A percentile compares a stretch with the other conserved stretches of the same genome.
Conservation (phyloP, 208 protist species). For the Trypanosoma congolense region DNA sequence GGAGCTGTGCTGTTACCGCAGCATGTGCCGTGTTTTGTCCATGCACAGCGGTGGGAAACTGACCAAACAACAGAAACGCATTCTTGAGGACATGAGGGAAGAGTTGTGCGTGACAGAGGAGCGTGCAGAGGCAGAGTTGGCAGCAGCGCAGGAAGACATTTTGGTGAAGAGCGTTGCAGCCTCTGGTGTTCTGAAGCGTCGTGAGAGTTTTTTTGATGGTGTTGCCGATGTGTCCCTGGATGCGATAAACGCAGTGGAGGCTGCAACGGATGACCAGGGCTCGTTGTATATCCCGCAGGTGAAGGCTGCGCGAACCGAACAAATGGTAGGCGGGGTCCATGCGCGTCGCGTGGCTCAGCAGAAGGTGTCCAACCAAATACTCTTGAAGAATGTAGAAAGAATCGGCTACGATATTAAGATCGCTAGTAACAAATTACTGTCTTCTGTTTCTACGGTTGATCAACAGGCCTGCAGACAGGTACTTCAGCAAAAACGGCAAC, state of each 20-base stretch:
- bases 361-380: slow-evolving; percentile 10
- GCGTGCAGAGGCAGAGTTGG: slow-evolving; percentile 45
- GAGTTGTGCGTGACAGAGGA: slow-evolving; percentile 38
- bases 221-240: slow-evolving; percentile 67
- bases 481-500: slow-evolving; percentile 24
- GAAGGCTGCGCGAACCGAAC: slow-evolving; percentile 32
- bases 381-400: slow-evolving; percentile 31
- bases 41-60: slow-evolving; percentile 58
- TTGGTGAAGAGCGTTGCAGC: slow-evolving; percentile 42
- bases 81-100: slow-evolving; percentile 76
- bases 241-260: slow-evolving; percentile 8
- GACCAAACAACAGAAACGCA: slow-evolving; percentile 43
- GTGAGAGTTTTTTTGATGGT: slow-evolving; percentile 77
- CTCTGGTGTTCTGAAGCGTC: slow-evolving; percentile 48
- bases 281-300: slow-evolving; percentile 19
- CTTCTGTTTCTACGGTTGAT: slow-evolving; percentile 21
- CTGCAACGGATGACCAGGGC: slow-evolving; percentile 38
- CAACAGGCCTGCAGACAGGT: slow-evolving; percentile 15
- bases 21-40: slow-evolving; percentile 61
- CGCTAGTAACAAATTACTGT: slow-evolving; percentile 28
- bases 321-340: not conserved
- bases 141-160: slow-evolving; percentile 41
- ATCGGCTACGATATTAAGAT: slow-evolving; percentile 29
- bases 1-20: slow-evolving; percentile 71
- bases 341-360: slow-evolving; percentile 4